phyloP scores from a whole-genome alignment of 192 early-diverging fungal species.

The Umbelopsis sp. region DNA sequence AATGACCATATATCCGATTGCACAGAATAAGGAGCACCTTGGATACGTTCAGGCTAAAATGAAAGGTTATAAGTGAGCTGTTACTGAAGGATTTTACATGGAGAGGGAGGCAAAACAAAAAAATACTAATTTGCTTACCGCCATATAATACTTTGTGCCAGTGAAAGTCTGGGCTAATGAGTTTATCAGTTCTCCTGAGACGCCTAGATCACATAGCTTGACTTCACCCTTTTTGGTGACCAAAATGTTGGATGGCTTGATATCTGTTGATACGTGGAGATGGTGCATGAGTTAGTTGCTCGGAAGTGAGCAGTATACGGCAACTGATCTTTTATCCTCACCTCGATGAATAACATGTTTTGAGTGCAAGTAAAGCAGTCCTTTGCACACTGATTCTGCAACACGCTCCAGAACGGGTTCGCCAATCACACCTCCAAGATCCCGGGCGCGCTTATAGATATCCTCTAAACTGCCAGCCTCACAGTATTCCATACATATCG shows the following conservation, averaged over 20 bases:
- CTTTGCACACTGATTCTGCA: constrained; percentile 83
- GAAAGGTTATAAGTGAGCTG: neutral
- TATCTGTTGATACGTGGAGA: constrained; percentile 56
- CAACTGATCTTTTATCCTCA: constrained; percentile 20
- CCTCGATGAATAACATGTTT: constrained; percentile 92
- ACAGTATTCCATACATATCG: constrained; percentile 98
- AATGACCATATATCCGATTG: constrained; percentile 97
- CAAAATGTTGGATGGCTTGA: constrained; percentile 98
- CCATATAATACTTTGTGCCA: constrained; percentile 97
- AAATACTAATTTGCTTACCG: constrained; percentile 66
- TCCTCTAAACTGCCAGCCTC: constrained; percentile 90
- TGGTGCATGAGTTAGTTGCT: neutral
- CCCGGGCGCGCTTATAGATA: constrained; percentile 78
- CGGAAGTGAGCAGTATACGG: neutral
- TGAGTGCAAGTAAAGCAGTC: constrained; percentile 87
- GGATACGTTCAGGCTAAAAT: constrained; percentile 90
- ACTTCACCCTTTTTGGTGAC: constrained; percentile 87
- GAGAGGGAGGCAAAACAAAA: no score
- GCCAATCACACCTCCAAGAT: constrained; percentile 76
- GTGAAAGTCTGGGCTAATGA: constrained; percentile 93
- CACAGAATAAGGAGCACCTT: constrained; percentile 84
- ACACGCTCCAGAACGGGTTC: constrained; percentile 90
- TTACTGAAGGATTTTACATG: neutral
- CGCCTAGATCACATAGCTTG: constrained; percentile 98
- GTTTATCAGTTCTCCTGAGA: constrained; percentile 87